phyloP scores from a whole-genome alignment of 2,329 filamentous ascomycete genomes.

The Decorospora gaudefroyi region DNA sequence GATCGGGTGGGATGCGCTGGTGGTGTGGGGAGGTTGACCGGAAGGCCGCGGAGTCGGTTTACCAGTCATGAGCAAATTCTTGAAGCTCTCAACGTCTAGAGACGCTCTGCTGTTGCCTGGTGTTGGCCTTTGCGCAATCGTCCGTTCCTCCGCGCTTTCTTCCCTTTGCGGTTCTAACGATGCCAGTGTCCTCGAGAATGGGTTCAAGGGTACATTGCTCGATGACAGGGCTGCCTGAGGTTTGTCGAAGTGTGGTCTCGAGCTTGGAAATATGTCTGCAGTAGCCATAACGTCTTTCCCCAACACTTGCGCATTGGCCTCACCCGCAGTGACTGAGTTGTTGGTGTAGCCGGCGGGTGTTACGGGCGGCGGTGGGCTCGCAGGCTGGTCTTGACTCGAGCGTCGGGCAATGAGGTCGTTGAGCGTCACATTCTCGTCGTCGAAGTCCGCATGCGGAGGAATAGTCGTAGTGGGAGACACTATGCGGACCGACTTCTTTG shows the following conservation, averaged over 20 bases:
- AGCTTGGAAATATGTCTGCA: conserved; percentile 30
- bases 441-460: conserved; percentile 41
- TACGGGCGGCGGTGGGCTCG: conserved; percentile 23
- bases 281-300: conserved; percentile 33
- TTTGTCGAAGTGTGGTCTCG: conserved; percentile 22
- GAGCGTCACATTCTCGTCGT: conserved; percentile 27
- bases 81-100: conserved; percentile 79
- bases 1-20: conserved; percentile 29
- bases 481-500: conserved; percentile 66
- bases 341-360: conserved; percentile 27
- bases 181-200: conserved; percentile 48
- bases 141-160: conserved; percentile 35
- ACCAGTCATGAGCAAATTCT: conserved; percentile 74
- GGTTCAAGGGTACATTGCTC: conserved; percentile 40
- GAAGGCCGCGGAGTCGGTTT: conserved; percentile 53
- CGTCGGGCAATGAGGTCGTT: conserved; percentile 24
- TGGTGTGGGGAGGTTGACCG: conserved; percentile 31
- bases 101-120: conserved; percentile 48
- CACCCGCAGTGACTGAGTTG: conserved; percentile 17
- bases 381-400: conserved; percentile 18
- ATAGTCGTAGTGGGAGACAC: conserved; percentile 48
- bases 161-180: conserved; percentile 41
- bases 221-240: conserved; percentile 20
- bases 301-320: conserved; percentile 19
- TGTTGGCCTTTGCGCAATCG: conserved; percentile 29